Base-by-base conservation (phyloP, 257 asterid genomes). In the Solanum etuberosum region DNA sequence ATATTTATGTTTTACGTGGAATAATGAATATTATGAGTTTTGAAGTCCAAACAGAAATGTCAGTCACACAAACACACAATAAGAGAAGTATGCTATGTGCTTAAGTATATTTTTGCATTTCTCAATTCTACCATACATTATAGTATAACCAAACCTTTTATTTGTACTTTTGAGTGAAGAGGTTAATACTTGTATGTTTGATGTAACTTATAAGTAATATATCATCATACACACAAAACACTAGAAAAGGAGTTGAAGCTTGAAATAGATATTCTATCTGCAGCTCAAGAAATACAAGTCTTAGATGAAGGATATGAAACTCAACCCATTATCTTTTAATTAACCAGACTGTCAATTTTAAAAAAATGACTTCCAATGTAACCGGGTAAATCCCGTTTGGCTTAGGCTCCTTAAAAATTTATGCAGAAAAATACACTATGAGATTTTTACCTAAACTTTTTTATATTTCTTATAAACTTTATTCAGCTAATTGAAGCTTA, bases 341-440 rank as follows among this genome's bases (percentile, higher is more conserved):
- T 35, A 81, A 88, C 84, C 37, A 90, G 88, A 84, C 91, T 91
- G 86, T 91, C 92, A 8, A 91, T n/a, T n/a, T n/a, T n/a, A n/a
- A n/a, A n/a, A n/a, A n/a, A 76, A 91, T 86, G 67, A 91, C 88
- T n/a, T 91, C 93, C 67, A 89, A 25, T 0, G 92, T 88, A 43
- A 87, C 93, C 1, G 90, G 90, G 77, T 89, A 91, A 16, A 91
- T 89, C 10, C 89, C 90, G 37, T 89, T 91, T 21, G 87, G 81
- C 89, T 89, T 89, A 1, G 91, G 93, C 43, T 89, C 93, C 18
- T 91, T 92, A 14, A 91, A 91, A 40, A 91, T 89, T 48, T 48
- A 15, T 48, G 59, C 59, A 46, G 15, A 48, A 48, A 48, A 48
- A 15, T 48, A 48, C 59, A 48, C 54, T 40, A 40, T 5, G 23